Percentiles rank a stretch among this genome's conserved stretches.
Conservation (phyloP, 257 asterid species). For the Jacaranda copaia region DNA sequence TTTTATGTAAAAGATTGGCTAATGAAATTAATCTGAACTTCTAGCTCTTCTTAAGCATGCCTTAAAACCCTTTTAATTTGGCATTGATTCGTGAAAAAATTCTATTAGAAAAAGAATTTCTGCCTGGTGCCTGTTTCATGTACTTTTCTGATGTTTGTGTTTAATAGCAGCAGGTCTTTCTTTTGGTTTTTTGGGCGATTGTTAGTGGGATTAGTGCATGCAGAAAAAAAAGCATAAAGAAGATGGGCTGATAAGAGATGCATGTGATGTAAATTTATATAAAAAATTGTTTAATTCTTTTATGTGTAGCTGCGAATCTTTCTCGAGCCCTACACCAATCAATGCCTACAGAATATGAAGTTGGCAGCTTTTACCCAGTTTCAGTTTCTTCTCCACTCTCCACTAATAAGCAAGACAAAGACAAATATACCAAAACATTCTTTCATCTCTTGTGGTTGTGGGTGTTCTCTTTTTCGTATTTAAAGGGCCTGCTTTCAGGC, state of each 20-base stretch:
- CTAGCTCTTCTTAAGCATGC: neutral
- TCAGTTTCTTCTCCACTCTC: conserved; percentile 27
- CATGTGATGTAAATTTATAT: neutral
- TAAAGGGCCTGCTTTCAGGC: neutral
- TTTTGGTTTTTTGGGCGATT: neutral
- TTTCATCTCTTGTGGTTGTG: neutral
- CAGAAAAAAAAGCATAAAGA: conserved; percentile 20
- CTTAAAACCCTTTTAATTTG: neutral
- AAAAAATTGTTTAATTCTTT: neutral
- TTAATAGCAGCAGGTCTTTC: neutral
- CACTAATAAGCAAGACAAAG: conserved; percentile 10
- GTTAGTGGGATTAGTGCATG: conserved; percentile 6
- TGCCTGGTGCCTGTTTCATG: neutral
- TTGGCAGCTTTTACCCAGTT: conserved; percentile 35
- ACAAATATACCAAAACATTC: conserved; percentile 18
- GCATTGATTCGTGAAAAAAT: neutral
- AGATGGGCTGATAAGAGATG: conserved; percentile 3
- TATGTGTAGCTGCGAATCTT: conserved; percentile 24
- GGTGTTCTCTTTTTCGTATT: neutral
- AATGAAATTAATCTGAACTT: neutral
- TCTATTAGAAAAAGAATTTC: neutral
- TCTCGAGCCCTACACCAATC: conserved; percentile 36
- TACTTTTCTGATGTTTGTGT: neutral
- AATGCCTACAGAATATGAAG: conserved; percentile 23
- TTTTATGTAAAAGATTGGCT: neutral